A percentile compares a stretch with the other conserved stretches of the same genome.
These are phyloP conservation scores for Penicilliopsis zonata DNA, from an alignment of 495 filamentous ascomycete species.

Conservation along the genomic window DNA sequence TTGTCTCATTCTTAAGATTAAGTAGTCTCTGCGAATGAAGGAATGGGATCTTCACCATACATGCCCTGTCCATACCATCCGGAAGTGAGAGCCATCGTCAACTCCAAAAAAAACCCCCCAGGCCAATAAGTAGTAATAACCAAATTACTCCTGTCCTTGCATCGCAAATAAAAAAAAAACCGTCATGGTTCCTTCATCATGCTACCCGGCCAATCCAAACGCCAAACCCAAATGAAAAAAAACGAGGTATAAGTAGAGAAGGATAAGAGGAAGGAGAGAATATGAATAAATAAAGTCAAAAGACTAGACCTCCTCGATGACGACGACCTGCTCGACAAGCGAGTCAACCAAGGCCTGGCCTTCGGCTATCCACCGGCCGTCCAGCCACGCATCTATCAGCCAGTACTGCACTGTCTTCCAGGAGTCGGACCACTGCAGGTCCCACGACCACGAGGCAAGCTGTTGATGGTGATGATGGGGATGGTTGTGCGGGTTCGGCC, in stretches of 20 bases:
- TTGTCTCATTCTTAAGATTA: too few relatives aligned
- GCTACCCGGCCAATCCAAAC: not conserved
- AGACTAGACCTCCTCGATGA: slow-evolving; percentile 24
- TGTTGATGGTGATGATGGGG: slow-evolving; percentile 1
- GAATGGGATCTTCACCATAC: too few relatives aligned
- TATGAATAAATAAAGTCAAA: slow-evolving; percentile 1
- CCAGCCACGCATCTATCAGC: slow-evolving; percentile 24
- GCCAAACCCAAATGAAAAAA: not conserved
- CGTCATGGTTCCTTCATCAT: not conserved
- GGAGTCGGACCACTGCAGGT: slow-evolving; percentile 5
- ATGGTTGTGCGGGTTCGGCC: not conserved
- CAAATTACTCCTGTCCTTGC: too few relatives aligned
- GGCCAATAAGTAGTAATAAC: too few relatives aligned
- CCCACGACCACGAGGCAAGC: slow-evolving; percentile 6
- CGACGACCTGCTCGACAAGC: slow-evolving; percentile 28
- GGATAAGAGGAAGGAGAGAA: not conserved
- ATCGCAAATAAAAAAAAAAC: not conserved
- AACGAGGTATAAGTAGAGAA: not conserved
- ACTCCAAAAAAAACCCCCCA: too few relatives aligned
- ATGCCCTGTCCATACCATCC: too few relatives aligned
- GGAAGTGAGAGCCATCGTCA: too few relatives aligned
- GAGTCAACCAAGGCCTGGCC: slow-evolving; percentile 33
- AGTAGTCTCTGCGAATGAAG: too few relatives aligned
- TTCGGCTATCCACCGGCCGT: slow-evolving; percentile 30
- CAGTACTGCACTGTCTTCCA: slow-evolving; percentile 23